Conservation (phyloP, 2,329 filamentous ascomycete species). For the Aspergillus amoenus region DNA sequence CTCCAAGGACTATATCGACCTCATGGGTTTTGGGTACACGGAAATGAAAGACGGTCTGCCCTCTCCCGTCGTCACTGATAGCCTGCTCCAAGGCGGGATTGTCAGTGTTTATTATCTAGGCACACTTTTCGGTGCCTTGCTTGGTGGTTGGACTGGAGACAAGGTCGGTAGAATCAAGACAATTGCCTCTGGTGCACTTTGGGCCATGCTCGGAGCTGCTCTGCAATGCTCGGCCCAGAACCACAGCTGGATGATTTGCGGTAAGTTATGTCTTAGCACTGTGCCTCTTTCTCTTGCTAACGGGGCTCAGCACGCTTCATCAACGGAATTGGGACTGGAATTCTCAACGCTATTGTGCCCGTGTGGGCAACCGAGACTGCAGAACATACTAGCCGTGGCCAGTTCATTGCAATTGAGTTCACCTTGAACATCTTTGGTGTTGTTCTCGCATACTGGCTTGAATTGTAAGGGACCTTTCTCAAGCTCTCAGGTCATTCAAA, state of each 20-base stretch:
- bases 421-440: conserved; percentile 72
- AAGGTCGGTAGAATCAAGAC: conserved; percentile 62
- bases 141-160: conserved; percentile 66
- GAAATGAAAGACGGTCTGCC: conserved; percentile 44
- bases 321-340: conserved; percentile 67
- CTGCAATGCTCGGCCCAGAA: conserved; percentile 68
- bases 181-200: conserved; percentile 59
- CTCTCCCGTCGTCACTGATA: conserved; percentile 58
- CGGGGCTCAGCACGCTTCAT: conserved; percentile 51
- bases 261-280: conserved; percentile 35
- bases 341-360: conserved; percentile 68
- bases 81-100: conserved; percentile 63
- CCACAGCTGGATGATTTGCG: conserved; percentile 68
- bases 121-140: conserved; percentile 62
- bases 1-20: conserved; percentile 61
- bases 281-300: background rate
- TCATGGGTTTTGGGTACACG: conserved; percentile 65
- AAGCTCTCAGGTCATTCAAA: no score
- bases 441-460: conserved; percentile 62
- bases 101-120: conserved; percentile 60
- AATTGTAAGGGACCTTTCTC: conserved; percentile 42
- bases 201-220: conserved; percentile 60
- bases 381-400: conserved; percentile 65
- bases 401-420: conserved; percentile 71
- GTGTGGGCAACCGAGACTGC: conserved; percentile 72